These are phyloP conservation scores for Rhizoclosmatium globosum DNA, from an alignment of 192 early-diverging fungal genomes.

Conservation along the genomic window DNA sequence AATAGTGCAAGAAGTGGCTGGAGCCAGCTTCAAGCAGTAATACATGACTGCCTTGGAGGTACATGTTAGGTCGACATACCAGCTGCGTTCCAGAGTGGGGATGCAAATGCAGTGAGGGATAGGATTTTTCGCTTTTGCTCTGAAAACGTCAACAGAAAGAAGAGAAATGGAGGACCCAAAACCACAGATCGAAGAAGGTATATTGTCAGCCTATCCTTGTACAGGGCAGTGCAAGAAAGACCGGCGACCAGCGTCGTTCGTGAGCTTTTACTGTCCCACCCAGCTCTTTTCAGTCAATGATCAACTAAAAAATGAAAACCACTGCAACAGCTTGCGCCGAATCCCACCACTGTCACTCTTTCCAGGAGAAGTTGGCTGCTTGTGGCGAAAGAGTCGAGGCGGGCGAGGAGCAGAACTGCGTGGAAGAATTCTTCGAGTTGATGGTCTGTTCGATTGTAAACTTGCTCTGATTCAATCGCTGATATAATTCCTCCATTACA, in stretches of 20 bases:
- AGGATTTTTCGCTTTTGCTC: slow-evolving; percentile 10
- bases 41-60: too few species aligned
- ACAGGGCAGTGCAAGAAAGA: not conserved
- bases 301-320: not conserved
- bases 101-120: not conserved
- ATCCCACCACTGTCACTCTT: slow-evolving; percentile 53
- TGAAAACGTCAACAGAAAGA: not conserved
- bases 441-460: slow-evolving; percentile 41
- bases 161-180: slow-evolving; percentile 47
- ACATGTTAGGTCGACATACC: too few species aligned
- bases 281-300: not conserved
- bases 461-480: too few species aligned
- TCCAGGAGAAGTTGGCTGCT: slow-evolving; percentile 49
- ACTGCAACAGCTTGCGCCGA: slow-evolving; percentile 46
- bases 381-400: slow-evolving; percentile 49
- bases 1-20: too few species aligned
- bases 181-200: slow-evolving; percentile 46
- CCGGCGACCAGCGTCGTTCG: not conserved
- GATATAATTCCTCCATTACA: too few species aligned
- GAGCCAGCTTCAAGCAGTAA: too few species aligned
- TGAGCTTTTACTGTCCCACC: not conserved
- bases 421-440: slow-evolving; percentile 58
- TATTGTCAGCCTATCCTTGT: not conserved
- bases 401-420: slow-evolving; percentile 50
- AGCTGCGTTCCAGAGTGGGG: too few species aligned